Base-by-base conservation (phyloP, 1,139 yeast genomes). In the Pichia sp. region DNA sequence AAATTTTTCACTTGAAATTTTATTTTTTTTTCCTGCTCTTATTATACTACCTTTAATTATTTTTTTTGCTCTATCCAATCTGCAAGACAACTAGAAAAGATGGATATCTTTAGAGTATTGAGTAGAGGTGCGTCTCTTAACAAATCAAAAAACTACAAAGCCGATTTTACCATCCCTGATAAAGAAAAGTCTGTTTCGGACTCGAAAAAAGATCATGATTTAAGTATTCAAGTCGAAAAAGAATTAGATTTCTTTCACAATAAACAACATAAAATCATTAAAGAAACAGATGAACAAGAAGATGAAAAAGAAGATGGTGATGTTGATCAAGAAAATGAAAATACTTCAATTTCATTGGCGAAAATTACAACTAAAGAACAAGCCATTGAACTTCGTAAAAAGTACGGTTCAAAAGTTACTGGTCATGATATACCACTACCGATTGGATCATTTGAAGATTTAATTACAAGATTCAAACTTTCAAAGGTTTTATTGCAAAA, bases 101-200 rank as follows among this genome's bases (percentile, higher is more conserved):
- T 93, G 99, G 99, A 93, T 72, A 85, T 91, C 58, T 91, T 93
- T 67, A 76, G 89, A 62, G 83, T 93, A 5, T 76, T 93, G 48
- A 76, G 90, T 1, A 75, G 97, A 65, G 98, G 98, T 25, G 96
- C 97, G 0, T 76, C 83, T 27, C 72, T 91, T 50, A 83, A 81
- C 65, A 82, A 83, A 65, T 69, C 76, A 42, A 78, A 74, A 60
- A 69, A 63, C 18, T 68, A 67, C 31, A 64, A 71, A 43, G 66
- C 79, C 0, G 83, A 79, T 59, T 79, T 73, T 57, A 64, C 81
- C 1, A 62, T 73, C 42, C 76, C 81, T 2, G 62, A 71, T 53
- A 60, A 61, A 51, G 56, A 57, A 56, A 52, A 64, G 56, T 45
- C 63, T 51, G 30, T 50, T 55, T 52, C 56, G 47, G 58, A 65